These are phyloP conservation scores for Macrolepiota albuminosa DNA, from an alignment of 768 basidiomycete species.

Conservation along the genomic window DNA sequence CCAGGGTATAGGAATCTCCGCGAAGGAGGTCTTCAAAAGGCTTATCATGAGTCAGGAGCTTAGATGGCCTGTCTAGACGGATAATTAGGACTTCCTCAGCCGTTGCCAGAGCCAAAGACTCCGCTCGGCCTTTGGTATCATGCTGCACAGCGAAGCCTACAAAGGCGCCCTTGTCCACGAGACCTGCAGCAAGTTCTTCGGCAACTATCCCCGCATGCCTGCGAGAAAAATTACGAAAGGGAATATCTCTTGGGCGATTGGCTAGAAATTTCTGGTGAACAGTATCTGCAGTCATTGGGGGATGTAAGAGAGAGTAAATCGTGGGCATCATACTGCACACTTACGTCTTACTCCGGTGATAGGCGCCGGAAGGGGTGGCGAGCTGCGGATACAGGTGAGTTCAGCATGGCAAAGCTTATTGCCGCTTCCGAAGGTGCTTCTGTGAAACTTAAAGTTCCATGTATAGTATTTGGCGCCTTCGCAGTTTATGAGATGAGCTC, in stretches of 20 bases:
- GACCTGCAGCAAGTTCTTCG: background rate
- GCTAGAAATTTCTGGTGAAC: slow-evolving; percentile 10
- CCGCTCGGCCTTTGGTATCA: background rate
- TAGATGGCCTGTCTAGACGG: background rate
- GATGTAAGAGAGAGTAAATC: background rate
- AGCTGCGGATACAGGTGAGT: background rate
- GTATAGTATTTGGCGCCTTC: background rate
- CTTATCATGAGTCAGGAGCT: slow-evolving; percentile 7
- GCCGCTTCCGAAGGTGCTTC: background rate
- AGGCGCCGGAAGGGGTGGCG: background rate
- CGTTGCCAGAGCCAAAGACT: slow-evolving; percentile 14
- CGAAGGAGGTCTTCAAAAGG: slow-evolving; percentile 15
- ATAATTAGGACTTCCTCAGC: slow-evolving; percentile 8
- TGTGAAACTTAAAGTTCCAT: slow-evolving; percentile 4
- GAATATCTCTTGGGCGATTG: background rate
- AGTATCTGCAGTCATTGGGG: background rate
- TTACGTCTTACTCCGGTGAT: background rate
- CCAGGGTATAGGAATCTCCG: slow-evolving; percentile 17
- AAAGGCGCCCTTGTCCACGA: background rate
- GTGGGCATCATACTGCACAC: background rate
- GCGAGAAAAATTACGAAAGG: slow-evolving; percentile 5
- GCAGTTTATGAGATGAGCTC: background rate
- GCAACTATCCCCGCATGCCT: slow-evolving; percentile 11
- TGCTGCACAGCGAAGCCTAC: slow-evolving; percentile 11
- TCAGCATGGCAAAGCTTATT: background rate